phyloP scores from a whole-genome alignment of 148 eudicot genomes.

The Chenopodium formosanum region DNA sequence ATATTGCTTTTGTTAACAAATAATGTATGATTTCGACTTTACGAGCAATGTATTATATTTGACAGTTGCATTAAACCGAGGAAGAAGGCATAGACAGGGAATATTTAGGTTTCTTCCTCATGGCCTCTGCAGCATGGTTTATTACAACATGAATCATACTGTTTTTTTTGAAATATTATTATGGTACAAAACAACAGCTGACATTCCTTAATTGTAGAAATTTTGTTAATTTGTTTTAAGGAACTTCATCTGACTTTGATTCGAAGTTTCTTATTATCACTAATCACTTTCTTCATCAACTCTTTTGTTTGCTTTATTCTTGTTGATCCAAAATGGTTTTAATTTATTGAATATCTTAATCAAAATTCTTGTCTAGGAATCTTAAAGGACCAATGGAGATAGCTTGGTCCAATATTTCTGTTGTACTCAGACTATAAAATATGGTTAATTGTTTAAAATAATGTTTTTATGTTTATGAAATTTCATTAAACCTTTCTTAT shows the following conservation, averaged over 20 bases:
- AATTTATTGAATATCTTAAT: background rate
- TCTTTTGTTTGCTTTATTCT: constrained; percentile 35
- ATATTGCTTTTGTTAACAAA: background rate
- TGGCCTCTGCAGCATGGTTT: constrained; percentile 20
- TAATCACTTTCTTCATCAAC: constrained; percentile 11
- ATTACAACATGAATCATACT: constrained; percentile 15
- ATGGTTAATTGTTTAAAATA: background rate
- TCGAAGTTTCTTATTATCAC: constrained; percentile 34
- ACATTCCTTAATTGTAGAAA: constrained; percentile 1
- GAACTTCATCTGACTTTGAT: constrained; percentile 32
- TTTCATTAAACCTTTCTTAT: too few species aligned
- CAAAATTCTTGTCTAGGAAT: background rate
- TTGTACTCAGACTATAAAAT: background rate
- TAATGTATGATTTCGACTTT: background rate
- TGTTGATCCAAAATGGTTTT: constrained; percentile 3
- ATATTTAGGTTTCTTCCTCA: constrained; percentile 48
- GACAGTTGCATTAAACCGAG: background rate
- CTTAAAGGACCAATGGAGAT: constrained; percentile 8
- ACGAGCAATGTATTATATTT: constrained; percentile 5
- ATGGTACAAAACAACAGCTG: background rate
- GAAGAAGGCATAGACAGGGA: constrained; percentile 21
- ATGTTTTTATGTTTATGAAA: background rate
- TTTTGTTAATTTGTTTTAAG: background rate
- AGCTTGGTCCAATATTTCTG: background rate
- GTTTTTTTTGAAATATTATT: background rate